Base-by-base conservation (phyloP, 352 stramenopile genomes). In the Globisporangium canariense region DNA sequence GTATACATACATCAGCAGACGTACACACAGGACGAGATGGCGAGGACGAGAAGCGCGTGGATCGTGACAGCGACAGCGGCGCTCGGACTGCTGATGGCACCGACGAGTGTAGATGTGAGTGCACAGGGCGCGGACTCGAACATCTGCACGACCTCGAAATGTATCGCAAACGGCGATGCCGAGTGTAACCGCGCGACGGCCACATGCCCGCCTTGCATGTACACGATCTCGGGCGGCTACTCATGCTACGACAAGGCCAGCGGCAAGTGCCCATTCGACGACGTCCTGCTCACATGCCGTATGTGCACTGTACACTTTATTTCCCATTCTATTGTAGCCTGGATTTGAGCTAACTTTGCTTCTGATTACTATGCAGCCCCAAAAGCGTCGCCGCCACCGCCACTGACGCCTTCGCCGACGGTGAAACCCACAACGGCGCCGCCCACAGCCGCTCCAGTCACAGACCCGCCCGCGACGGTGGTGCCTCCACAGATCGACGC, bases 201-300 rank as follows among this genome's bases (percentile, higher is more conserved):
- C 32, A 62, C 34, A 10, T 93, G 84, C 51, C 84, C 84, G 8
- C 73, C 79, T 2, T 93, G 84, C 51, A 74, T 93, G 67, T 93
- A 93, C 66, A 64, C 67, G 20, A 80, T 90, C 40, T 71, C 74
- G 2, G 77, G 79, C 22, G 81, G 80, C 58, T 89, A 76, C 65
- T 91, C 82, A 20, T 93, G 84, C 77, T 93, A 91, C 67, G 68
- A 69, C 67, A 65, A 77, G 71, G 65, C 84, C 53, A 62, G 61
- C 62, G 68, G 55, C 67, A 61, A 40, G 25, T 86, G 77, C 49
- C 77, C 77, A 55, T 86, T 75, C 58, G 56, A 60, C 4, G 73
- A 83, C 57, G 58, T 67, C 4, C 56, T 81, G 25, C 59, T 66
- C 22, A 66, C 70, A 30, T 83, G 75, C 45, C 47, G 60, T 71